Percentiles rank a stretch among this genome's conserved stretches.
Evolutionary conservation across 768 basidiomycete genomes (phyloP).

Genomic region (Hypholoma sublateritium): DNA sequence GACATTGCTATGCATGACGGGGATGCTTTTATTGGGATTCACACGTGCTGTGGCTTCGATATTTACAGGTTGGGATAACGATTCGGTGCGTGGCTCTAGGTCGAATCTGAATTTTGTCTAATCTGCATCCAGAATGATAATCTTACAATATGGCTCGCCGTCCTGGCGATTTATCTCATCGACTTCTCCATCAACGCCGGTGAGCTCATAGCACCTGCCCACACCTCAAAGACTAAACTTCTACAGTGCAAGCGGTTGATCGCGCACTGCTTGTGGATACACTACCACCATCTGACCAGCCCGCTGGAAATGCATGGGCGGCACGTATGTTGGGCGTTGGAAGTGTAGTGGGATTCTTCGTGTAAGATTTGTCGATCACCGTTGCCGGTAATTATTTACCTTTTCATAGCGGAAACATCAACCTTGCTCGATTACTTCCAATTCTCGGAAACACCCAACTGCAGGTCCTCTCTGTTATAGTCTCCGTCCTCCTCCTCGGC

Average conservation of each 20-base stretch:
- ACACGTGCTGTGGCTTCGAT: conserved; percentile 65
- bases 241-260: conserved; percentile 81
- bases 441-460: conserved; percentile 80
- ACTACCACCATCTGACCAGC: conserved; percentile 70
- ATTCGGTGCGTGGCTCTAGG: conserved; percentile 24
- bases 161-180: conserved; percentile 50
- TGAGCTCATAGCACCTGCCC: conserved; percentile 16
- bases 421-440: conserved; percentile 68
- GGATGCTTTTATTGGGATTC: conserved; percentile 84
- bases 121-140: conserved; percentile 47
- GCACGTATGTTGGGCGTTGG: conserved; percentile 90
- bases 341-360: conserved; percentile 83
- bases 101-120: not conserved
- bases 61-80: conserved; percentile 35
- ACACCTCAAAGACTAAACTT: not conserved
- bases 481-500: conserved; percentile 60
- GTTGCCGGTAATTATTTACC: not conserved
- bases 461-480: conserved; percentile 77
- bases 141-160: conserved; percentile 76
- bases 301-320: conserved; percentile 92
- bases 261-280: conserved; percentile 90
- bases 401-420: conserved; percentile 69
- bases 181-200: conserved; percentile 60
- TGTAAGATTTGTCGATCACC: conserved; percentile 48
- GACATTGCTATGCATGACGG: conserved; percentile 59